Conservation (phyloP, 306 rosid species). For the Acacia crassicarpa region DNA sequence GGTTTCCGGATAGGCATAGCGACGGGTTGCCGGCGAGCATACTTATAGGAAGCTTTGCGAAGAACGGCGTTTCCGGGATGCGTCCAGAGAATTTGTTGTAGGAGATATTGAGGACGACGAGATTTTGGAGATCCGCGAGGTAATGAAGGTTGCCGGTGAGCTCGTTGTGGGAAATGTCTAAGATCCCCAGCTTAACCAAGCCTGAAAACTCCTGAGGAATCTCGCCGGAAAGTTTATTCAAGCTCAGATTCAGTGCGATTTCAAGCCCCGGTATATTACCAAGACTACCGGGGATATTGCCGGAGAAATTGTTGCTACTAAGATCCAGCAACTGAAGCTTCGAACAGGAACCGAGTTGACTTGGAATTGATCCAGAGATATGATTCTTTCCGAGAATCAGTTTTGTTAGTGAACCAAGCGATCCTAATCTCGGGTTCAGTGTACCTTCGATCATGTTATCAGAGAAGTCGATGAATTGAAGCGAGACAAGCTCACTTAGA, state of each 20-base stretch:
- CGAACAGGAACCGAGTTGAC: constrained; percentile 45
- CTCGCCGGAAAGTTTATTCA: constrained; percentile 47
- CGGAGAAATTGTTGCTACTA: constrained; percentile 45
- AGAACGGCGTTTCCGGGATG: constrained; percentile 63
- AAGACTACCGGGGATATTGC: constrained; percentile 45
- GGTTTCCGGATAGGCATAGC: constrained; percentile 48
- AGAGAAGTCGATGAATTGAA: constrained; percentile 59
- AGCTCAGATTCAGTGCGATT: constrained; percentile 66
- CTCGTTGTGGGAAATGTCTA: constrained; percentile 60
- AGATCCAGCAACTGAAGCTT: constrained; percentile 58
- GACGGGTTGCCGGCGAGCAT: constrained; percentile 55
- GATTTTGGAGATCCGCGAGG: constrained; percentile 59
- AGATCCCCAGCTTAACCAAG: constrained; percentile 56
- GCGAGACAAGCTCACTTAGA: constrained; percentile 34
- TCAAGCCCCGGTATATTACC: constrained; percentile 60
- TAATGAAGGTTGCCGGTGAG: constrained; percentile 56
- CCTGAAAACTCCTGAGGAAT: constrained; percentile 51
- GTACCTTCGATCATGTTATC: constrained; percentile 52
- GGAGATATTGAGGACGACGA: constrained; percentile 65
- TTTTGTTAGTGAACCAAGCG: constrained; percentile 55
- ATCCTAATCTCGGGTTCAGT: constrained; percentile 47
- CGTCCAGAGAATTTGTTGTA: constrained; percentile 60
- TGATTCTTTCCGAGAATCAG: constrained; percentile 48
- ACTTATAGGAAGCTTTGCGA: constrained; percentile 55
- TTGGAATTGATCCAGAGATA: constrained; percentile 50